phyloP scores from a whole-genome alignment of 2,329 filamentous ascomycete species.

The Aspergillus ibericus region DNA sequence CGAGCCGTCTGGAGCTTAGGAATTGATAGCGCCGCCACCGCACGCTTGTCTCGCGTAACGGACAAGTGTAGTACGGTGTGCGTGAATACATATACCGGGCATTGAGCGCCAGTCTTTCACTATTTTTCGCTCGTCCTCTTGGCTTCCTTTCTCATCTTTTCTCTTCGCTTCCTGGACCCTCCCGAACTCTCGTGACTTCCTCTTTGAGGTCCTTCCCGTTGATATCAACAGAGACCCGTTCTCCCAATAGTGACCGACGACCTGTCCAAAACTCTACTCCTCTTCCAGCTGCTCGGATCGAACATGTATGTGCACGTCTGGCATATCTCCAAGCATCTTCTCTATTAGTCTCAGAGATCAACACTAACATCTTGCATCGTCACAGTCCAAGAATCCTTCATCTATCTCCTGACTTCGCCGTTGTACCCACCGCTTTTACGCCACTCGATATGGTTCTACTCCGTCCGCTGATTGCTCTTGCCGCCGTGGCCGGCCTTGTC shows the following conservation, averaged over 20 bases:
- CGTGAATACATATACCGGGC: conserved; percentile 20
- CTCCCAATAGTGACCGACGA: background rate
- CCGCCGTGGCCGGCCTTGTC: conserved; percentile 32
- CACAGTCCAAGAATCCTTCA: background rate
- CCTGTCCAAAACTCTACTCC: conserved; percentile 1
- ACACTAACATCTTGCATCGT: conserved; percentile 1
- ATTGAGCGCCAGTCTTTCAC: background rate
- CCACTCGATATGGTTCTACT: conserved; percentile 26
- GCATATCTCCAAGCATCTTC: background rate
- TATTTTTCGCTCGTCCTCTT: conserved; percentile 2
- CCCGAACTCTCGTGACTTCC: background rate
- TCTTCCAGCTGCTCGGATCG: background rate
- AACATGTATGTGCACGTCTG: background rate
- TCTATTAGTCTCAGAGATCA: conserved; percentile 4
- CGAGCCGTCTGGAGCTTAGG: conserved; percentile 18
- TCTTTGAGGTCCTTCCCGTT: background rate
- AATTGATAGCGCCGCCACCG: conserved; percentile 23
- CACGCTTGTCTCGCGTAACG: conserved; percentile 15
- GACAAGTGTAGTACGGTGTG: conserved; percentile 16
- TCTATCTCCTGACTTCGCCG: background rate
- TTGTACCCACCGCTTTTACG: conserved; percentile 6
- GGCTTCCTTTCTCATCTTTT: conserved; percentile 1
- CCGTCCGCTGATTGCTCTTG: conserved; percentile 34
- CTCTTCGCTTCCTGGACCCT: background rate
- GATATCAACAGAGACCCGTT: background rate